Evolutionary conservation across 2,329 filamentous ascomycete genomes (phyloP).

Genomic region (Fusarium ramigenum): DNA sequence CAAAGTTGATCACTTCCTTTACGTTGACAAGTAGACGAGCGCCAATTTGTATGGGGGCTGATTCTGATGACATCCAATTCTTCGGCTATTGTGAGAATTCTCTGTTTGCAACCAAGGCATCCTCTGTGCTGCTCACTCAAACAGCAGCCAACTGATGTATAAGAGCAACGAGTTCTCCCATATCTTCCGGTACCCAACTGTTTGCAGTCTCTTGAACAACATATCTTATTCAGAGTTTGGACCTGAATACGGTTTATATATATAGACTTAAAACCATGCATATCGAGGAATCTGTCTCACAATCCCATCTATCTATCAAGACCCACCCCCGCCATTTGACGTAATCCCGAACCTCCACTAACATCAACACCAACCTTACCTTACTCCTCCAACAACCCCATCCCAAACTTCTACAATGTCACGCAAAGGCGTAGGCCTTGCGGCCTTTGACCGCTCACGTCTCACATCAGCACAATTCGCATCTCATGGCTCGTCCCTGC

Average conservation of each 20-base stretch:
- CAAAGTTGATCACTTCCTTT: constrained; percentile 5
- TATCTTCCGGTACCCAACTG: neutral
- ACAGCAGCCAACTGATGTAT: neutral
- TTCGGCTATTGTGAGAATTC: neutral
- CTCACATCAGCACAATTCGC: constrained; percentile 91
- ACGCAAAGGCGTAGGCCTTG: constrained; percentile 87
- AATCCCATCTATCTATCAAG: neutral
- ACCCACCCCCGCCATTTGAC: constrained; percentile 34
- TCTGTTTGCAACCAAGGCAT: neutral
- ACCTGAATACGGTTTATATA: neutral
- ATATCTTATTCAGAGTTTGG: neutral
- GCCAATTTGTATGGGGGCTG: neutral
- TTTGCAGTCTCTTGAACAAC: neutral
- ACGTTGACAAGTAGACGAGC: neutral
- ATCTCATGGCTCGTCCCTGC: constrained; percentile 87
- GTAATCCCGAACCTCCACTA: constrained; percentile 19
- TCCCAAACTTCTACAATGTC: constrained; percentile 58
- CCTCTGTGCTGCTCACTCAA: neutral
- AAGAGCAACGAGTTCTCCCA: neutral
- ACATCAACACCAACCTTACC: neutral
- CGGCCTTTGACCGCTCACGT: constrained; percentile 85
- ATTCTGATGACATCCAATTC: no score
- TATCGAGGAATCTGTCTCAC: neutral
- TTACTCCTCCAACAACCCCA: neutral
- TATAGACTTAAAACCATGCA: neutral